Evolutionary conservation across 257 asterid species (phyloP).

Genomic region (Ehretia macrophylla): DNA sequence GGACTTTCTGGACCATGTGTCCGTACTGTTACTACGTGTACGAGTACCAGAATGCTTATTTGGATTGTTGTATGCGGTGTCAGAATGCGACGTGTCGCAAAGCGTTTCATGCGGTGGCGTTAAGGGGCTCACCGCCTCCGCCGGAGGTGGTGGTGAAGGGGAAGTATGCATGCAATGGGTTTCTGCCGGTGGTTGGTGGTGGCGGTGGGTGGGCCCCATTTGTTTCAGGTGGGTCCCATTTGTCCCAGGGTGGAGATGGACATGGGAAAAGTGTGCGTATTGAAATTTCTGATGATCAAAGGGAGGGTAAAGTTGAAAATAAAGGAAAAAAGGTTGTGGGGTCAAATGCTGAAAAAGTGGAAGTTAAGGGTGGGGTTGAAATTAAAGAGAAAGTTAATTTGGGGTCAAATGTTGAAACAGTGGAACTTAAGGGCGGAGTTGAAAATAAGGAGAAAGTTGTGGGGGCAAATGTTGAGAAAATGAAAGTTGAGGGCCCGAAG

Average conservation of each 20-base stretch:
- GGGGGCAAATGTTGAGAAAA: not conserved
- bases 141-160: conserved; percentile 47
- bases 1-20: conserved; percentile 66
- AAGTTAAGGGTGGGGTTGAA: not conserved
- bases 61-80: conserved; percentile 50
- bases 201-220: conserved; percentile 39
- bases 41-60: conserved; percentile 37
- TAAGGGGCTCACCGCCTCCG: conserved; percentile 35
- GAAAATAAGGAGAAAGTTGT: not conserved
- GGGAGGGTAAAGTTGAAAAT: not conserved
- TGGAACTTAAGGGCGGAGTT: not conserved
- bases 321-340: not conserved
- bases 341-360: not conserved
- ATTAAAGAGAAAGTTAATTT: not conserved
- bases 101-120: conserved; percentile 41
- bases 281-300: conserved; percentile 23
- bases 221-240: conserved; percentile 40
- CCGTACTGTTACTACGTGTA: conserved; percentile 55
- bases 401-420: not conserved
- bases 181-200: conserved; percentile 25
- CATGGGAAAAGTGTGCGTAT: not conserved
- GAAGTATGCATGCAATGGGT: conserved; percentile 40
- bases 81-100: conserved; percentile 41
- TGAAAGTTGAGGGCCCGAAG: not conserved
- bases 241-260: conserved; percentile 13